These are phyloP conservation scores for Phtheirospermum japonicum DNA, from an alignment of 257 asterid species.

Conservation along the genomic window DNA sequence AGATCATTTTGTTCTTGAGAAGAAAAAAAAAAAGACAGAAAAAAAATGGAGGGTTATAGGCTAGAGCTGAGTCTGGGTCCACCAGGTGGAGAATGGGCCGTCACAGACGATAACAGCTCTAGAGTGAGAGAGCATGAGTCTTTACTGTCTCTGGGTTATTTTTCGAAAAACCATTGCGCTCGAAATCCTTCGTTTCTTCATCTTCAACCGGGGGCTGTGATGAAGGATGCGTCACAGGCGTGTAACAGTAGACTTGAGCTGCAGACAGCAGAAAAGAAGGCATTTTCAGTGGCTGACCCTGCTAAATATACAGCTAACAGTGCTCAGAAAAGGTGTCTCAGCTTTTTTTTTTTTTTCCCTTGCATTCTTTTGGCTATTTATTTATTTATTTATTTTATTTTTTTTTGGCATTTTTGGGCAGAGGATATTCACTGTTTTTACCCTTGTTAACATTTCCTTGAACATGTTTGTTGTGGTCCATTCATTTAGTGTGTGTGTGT, in stretches of 20 bases:
- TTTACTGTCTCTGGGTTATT: conserved; percentile 31
- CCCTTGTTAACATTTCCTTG: conserved; percentile 26
- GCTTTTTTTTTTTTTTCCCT: conserved; percentile 27
- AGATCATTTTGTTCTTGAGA: neutral
- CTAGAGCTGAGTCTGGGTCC: conserved; percentile 88
- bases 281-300: conserved; percentile 43
- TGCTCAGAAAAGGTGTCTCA: conserved; percentile 78
- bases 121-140: conserved; percentile 12
- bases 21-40: conserved; percentile 25
- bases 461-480: conserved; percentile 51
- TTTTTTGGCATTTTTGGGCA: conserved; percentile 33
- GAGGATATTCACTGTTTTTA: conserved; percentile 55
- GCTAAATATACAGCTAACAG: conserved; percentile 58
- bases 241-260: conserved; percentile 42
- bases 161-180: conserved; percentile 12
- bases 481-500: conserved; percentile 4
- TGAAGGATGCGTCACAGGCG: conserved; percentile 65
- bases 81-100: conserved; percentile 60
- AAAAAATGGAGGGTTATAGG: conserved; percentile 60
- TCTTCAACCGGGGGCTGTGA: conserved; percentile 29
- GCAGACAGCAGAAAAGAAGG: conserved; percentile 58
- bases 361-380: too few species aligned
- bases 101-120: neutral
- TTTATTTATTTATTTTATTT: conserved; percentile 22
- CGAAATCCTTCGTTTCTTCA: neutral